These are phyloP conservation scores for Xylaria acuta DNA, from an alignment of 495 filamentous ascomycete genomes.

Conservation along the genomic window DNA sequence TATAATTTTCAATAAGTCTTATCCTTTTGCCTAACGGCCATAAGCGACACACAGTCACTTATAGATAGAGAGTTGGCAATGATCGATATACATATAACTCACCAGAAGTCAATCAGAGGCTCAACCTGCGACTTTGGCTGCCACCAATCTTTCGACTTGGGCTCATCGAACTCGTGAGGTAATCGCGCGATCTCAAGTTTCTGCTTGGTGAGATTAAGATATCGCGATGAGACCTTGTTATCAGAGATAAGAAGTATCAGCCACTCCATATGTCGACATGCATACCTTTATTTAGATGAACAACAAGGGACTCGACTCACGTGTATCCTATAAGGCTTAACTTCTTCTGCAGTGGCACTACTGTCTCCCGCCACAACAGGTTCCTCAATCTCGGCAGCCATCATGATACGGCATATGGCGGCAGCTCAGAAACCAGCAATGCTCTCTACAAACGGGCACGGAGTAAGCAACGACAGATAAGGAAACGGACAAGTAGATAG, in stretches of 20 bases:
- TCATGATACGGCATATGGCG: slow-evolving; percentile 27
- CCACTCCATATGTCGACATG: slow-evolving; percentile 12
- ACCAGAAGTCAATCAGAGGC: slow-evolving; percentile 62
- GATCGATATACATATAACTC: slow-evolving; percentile 25
- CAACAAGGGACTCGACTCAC: slow-evolving; percentile 45
- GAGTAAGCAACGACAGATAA: not conserved
- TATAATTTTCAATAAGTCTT: not conserved
- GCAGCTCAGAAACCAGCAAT: slow-evolving; percentile 21
- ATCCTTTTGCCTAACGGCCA: not conserved
- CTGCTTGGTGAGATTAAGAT: slow-evolving; percentile 58
- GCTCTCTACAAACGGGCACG: not conserved
- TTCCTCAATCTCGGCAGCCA: slow-evolving; percentile 35
- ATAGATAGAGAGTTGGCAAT: slow-evolving; percentile 16
- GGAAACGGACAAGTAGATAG: slow-evolving; percentile 1
- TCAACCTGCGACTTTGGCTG: slow-evolving; percentile 56
- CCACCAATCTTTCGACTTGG: slow-evolving; percentile 53
- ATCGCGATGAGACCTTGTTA: slow-evolving; percentile 54
- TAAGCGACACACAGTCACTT: not conserved
- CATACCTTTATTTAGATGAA: not conserved
- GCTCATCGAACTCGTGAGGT: slow-evolving; percentile 53
- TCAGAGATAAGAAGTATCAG: slow-evolving; percentile 13
- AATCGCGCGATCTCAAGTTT: slow-evolving; percentile 63
- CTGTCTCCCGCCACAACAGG: slow-evolving; percentile 27
- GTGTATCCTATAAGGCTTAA: slow-evolving; percentile 58
- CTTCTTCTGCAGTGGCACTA: slow-evolving; percentile 41